A percentile compares a stretch with the other conserved stretches of the same genome.
Evolutionary conservation across 2,329 filamentous ascomycete species (phyloP).

Genomic region (Harringtonia aguacate): DNA sequence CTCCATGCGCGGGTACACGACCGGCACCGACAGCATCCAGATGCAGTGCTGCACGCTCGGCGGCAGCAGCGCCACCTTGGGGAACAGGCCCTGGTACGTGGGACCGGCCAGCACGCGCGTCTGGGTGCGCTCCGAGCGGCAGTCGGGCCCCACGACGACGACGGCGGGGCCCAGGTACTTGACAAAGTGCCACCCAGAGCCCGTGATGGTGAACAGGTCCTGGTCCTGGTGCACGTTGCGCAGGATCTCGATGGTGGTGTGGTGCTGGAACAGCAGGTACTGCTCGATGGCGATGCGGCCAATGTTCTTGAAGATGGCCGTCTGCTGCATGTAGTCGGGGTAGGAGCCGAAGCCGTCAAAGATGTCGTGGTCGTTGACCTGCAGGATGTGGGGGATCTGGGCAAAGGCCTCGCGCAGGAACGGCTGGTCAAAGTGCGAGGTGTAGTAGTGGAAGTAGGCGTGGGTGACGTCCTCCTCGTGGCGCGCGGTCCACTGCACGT

Average conservation of each 20-base stretch:
- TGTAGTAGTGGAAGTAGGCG: slow-evolving; percentile 98
- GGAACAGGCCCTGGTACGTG: slow-evolving; percentile 95
- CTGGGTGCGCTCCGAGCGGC: slow-evolving; percentile 81
- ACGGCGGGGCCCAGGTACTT: slow-evolving; percentile 91
- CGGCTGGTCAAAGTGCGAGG: slow-evolving; percentile 94
- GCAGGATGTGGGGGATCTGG: slow-evolving; percentile 87
- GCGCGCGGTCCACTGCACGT: slow-evolving; percentile 80
- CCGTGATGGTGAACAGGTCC: slow-evolving; percentile 93
- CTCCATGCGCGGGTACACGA: slow-evolving; percentile 85
- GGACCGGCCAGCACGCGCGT: slow-evolving; percentile 90
- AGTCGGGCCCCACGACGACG: slow-evolving; percentile 81
- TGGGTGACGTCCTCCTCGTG: slow-evolving; percentile 94
- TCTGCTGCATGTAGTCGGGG: slow-evolving; percentile 96
- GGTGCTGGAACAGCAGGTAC: slow-evolving; percentile 97
- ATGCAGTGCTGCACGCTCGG: slow-evolving; percentile 93
- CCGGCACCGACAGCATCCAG: slow-evolving; percentile 86
- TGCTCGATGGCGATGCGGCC: slow-evolving; percentile 91
- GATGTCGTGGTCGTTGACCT: slow-evolving; percentile 97
- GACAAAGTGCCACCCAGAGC: slow-evolving; percentile 97
- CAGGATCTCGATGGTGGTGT: slow-evolving; percentile 88
- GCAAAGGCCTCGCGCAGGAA: slow-evolving; percentile 92
- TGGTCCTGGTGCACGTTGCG: slow-evolving; percentile 79
- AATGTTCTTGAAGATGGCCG: slow-evolving; percentile 96
- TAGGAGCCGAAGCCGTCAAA: slow-evolving; percentile 98
- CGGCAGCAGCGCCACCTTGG: slow-evolving; percentile 83